Percentiles rank a stretch among this genome's conserved stretches.
phyloP scores from a whole-genome alignment of 2,329 filamentous ascomycete species.

The Emergomyces orientalis region DNA sequence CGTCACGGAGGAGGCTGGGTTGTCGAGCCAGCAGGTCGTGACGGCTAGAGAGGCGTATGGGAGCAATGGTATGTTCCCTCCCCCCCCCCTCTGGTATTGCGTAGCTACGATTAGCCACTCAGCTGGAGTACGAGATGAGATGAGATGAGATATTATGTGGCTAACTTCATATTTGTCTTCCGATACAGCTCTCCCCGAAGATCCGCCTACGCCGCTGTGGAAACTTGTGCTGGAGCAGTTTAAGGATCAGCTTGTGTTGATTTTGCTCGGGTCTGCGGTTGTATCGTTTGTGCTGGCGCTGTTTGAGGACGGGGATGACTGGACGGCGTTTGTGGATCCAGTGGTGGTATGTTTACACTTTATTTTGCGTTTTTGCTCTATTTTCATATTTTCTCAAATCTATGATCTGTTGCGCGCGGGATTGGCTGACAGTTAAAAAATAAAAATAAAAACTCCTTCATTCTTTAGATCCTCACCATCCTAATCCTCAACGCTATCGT shows the following conservation, averaged over 20 bases:
- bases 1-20: constrained; percentile 42
- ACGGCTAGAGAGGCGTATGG: constrained; percentile 42
- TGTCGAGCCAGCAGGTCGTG: constrained; percentile 42
- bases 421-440: no score
- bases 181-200: constrained; percentile 64
- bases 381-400: not conserved
- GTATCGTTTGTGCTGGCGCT: constrained; percentile 89
- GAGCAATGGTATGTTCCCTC: constrained; percentile 47
- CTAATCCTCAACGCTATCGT: constrained; percentile 94
- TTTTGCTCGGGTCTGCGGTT: constrained; percentile 82
- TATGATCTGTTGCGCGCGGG: no score
- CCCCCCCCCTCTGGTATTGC: no score
- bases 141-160: not conserved
- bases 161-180: constrained; percentile 3
- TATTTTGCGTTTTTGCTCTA: constrained; percentile 6
- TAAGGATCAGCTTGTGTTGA: constrained; percentile 96
- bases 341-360: constrained; percentile 58
- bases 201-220: constrained; percentile 93
- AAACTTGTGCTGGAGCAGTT: constrained; percentile 96
- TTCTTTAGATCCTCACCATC: constrained; percentile 87
- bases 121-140: not conserved
- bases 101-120: no score
- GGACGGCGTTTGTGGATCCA: constrained; percentile 96
- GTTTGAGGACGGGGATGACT: constrained; percentile 86
- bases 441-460: no score